A percentile compares a stretch with the other conserved stretches of the same genome.
These are phyloP conservation scores for Lyophyllum shimeji DNA, from an alignment of 768 basidiomycete species.

Conservation along the genomic window DNA sequence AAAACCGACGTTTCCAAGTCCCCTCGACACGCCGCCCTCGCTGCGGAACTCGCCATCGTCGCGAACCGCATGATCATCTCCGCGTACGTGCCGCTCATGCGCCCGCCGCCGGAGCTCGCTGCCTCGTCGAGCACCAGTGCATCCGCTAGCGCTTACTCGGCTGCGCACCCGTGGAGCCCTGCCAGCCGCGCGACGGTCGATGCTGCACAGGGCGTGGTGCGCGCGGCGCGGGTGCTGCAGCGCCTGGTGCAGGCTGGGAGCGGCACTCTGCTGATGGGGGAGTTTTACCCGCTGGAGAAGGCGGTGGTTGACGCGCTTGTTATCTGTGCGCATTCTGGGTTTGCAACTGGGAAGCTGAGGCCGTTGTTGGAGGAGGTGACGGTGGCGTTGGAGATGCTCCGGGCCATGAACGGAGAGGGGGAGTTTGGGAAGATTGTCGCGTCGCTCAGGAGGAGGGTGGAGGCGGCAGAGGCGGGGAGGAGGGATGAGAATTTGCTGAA, in stretches of 20 bases:
- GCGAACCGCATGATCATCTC: constrained; percentile 63
- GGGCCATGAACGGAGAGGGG: constrained; percentile 13
- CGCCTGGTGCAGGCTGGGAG: constrained; percentile 26
- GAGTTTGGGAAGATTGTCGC: constrained; percentile 24
- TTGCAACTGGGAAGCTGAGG: constrained; percentile 36
- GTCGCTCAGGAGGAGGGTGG: constrained; percentile 24
- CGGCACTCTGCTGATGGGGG: constrained; percentile 35
- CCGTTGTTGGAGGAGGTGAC: constrained; percentile 24
- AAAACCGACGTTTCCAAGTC: constrained; percentile 33
- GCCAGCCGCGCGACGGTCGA: constrained; percentile 58
- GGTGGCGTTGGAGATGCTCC: constrained; percentile 25
- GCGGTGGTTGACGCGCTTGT: constrained; percentile 67
- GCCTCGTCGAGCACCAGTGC: constrained; percentile 2
- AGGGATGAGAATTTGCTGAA: constrained; percentile 25
- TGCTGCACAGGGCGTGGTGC: constrained; percentile 66
- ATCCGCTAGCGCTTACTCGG: constrained; percentile 4
- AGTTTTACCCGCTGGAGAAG: constrained; percentile 60
- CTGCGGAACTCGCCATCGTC: constrained; percentile 49
- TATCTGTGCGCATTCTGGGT: constrained; percentile 60
- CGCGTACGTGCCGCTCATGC: constrained; percentile 68
- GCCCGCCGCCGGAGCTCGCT: constrained; percentile 15
- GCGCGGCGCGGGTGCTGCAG: constrained; percentile 45
- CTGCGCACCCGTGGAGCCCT: constrained; percentile 40
- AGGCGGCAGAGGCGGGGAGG: constrained; percentile 15
- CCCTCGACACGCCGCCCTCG: constrained; percentile 47